phyloP scores from a whole-genome alignment of 169 alveolate genomes.

The Plasmodium inui region DNA sequence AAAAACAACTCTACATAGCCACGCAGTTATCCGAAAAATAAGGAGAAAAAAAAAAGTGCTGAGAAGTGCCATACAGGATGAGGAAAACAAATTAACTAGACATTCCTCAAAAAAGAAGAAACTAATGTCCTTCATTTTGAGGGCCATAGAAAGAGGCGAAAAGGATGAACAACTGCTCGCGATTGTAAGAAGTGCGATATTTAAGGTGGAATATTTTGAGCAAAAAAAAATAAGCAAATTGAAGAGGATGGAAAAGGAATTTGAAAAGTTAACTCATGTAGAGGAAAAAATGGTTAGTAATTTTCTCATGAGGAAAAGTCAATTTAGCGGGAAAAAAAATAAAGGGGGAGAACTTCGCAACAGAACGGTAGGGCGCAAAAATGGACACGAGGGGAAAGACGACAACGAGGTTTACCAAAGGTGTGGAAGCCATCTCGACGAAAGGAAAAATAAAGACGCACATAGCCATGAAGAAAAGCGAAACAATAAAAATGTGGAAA shows the following conservation, averaged over 20 bases:
- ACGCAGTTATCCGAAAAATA: neutral
- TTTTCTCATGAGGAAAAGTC: neutral
- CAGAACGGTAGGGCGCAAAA: neutral
- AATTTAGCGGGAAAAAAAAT: neutral
- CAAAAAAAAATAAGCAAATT: slow-evolving; percentile 13
- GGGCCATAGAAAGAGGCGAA: neutral
- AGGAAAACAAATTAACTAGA: neutral
- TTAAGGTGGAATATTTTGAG: slow-evolving; percentile 22
- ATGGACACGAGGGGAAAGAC: neutral
- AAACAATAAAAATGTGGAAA: slow-evolving; percentile 1
- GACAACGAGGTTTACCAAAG: neutral
- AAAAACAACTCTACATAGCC: neutral
- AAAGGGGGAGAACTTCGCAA: neutral
- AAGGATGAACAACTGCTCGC: neutral
- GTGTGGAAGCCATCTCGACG: neutral
- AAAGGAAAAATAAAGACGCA: neutral
- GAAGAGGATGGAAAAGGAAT: slow-evolving; percentile 2
- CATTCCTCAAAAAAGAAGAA: slow-evolving; percentile 4
- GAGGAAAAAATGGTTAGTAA: neutral
- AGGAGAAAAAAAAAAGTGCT: neutral
- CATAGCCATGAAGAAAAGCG: neutral
- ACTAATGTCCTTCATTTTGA: neutral
- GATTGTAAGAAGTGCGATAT: neutral
- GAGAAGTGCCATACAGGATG: neutral
- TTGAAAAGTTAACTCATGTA: neutral